Percentiles rank a stretch among this genome's conserved stretches.
Evolutionary conservation across 371 early-diverging fungal species (phyloP).

Genomic region (Rhizomucor pusillus): DNA sequence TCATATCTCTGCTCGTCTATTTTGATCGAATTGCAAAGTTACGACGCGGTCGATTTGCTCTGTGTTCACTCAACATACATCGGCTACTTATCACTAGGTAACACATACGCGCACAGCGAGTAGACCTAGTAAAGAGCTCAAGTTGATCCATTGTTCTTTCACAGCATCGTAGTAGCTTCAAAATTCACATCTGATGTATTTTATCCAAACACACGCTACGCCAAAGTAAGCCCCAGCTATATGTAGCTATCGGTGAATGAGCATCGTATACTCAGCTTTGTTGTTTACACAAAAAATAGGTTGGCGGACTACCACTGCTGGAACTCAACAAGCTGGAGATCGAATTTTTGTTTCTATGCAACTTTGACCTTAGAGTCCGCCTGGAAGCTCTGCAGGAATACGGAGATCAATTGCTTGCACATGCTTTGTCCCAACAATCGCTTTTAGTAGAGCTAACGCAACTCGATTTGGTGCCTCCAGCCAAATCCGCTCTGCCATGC

Average conservation of each 20-base stretch:
- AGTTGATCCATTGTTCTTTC: neutral
- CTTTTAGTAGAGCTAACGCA: neutral
- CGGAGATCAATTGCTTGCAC: conserved; percentile 46
- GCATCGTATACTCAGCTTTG: neutral
- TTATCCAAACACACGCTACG: conserved; percentile 75
- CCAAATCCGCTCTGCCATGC: too few species aligned
- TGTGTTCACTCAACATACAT: conserved; percentile 80
- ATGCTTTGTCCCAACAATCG: neutral
- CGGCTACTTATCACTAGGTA: conserved; percentile 74
- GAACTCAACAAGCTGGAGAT: conserved; percentile 89
- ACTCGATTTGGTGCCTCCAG: neutral
- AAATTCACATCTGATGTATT: conserved; percentile 84
- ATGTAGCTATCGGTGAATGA: neutral
- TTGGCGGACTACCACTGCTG: conserved; percentile 80
- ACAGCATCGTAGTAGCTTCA: conserved; percentile 74
- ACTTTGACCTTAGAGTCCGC: conserved; percentile 77
- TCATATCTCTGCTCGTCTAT: conserved; percentile 78
- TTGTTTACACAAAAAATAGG: conserved; percentile 43
- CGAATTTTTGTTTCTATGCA: conserved; percentile 81
- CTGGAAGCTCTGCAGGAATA: conserved; percentile 72
- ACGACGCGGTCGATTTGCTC: conserved; percentile 38
- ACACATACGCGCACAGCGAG: neutral
- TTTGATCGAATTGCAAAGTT: conserved; percentile 76
- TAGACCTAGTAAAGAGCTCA: too few species aligned
- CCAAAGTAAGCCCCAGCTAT: conserved; percentile 48